Conservation (phyloP, 805 yeast genomes). For the Teunomyces kruisii region DNA sequence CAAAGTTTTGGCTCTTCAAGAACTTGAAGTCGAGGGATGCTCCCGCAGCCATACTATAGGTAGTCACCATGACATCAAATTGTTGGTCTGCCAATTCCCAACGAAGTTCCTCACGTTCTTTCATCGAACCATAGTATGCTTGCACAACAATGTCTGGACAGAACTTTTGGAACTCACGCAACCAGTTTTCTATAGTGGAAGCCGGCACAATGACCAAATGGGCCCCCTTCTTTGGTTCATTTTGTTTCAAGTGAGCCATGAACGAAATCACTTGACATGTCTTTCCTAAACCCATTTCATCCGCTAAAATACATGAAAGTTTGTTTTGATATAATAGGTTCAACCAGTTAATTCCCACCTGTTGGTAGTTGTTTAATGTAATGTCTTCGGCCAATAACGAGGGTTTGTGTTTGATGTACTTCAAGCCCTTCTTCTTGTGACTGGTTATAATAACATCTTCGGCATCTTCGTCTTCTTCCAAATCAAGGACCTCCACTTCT, state of each 20-base stretch:
- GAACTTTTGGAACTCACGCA: constrained; percentile 87
- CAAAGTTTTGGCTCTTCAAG: constrained; percentile 70
- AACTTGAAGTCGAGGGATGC: constrained; percentile 79
- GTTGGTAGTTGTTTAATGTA: constrained; percentile 83
- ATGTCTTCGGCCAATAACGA: constrained; percentile 58
- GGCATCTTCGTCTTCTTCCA: constrained; percentile 32
- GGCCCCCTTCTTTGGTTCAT: constrained; percentile 60
- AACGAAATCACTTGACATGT: constrained; percentile 96
- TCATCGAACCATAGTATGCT: constrained; percentile 89
- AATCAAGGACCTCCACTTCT: constrained; percentile 16
- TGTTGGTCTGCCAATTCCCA: constrained; percentile 57
- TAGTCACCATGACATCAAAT: constrained; percentile 90
- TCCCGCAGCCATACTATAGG: constrained; percentile 90
- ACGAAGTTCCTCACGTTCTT: constrained; percentile 82
- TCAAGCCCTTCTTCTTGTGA: constrained; percentile 21
- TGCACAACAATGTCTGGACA: constrained; percentile 80
- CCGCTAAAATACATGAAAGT: constrained; percentile 92
- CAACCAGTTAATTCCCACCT: constrained; percentile 96
- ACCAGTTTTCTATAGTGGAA: constrained; percentile 96
- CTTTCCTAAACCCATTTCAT: constrained; percentile 98
- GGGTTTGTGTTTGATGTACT: constrained; percentile 73
- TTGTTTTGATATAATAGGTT: constrained; percentile 71
- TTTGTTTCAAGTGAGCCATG: constrained; percentile 76
- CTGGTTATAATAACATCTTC: constrained; percentile 28
- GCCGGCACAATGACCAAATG: constrained; percentile 95